Base-by-base conservation (phyloP, 2,329 filamentous ascomycete genomes). In the Fusarium veterinarium region DNA sequence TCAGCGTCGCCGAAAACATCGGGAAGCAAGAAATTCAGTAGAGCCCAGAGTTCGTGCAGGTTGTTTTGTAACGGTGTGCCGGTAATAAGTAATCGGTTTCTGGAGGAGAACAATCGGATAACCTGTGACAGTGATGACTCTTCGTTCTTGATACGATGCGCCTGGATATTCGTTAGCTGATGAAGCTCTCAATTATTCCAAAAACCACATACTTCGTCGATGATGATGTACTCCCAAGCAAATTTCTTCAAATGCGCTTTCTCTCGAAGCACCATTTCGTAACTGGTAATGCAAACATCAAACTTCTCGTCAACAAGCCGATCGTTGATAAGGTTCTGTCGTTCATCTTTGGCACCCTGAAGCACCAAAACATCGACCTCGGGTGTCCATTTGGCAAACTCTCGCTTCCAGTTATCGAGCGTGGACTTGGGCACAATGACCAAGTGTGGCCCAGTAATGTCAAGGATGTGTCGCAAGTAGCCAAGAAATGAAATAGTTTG, bases 221-320 rank as follows among this genome's bases (percentile, higher is more conserved):
- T 97, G 76, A 99, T 97, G 82, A 99, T 99, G 83, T 99, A 99
- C 81, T 99, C 95, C 96, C 96, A 99, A 0, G 96, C 95, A 81
- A 99, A 97, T 82, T 98, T 98, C 85, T 96, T 97, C 75, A 99
- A 83, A 76, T 97, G 94, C 2, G 93, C 87, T 85, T 99, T 98
- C 80, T 99, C 96, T 64, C 96, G 91, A 17, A 99, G 87, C 67
- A 99, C 95, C 95, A 99, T 98, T 82, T 99, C 96, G 84, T 99
- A 99, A 81, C 95, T 98, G 19, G 96, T 99, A 80, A 99, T 93
- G 84, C 95, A 98, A 23, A 98, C 95, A 78, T 99, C 96, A 76
- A 99, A 99, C 74, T 97, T 94, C 81, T 98, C 95, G 67, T 97
- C 93, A 23, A 97, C 88, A n/a, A 99, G 87, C 8, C 94, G 93